phyloP scores from a whole-genome alignment of 1,139 yeast species.

The Taiozyma sp. region DNA sequence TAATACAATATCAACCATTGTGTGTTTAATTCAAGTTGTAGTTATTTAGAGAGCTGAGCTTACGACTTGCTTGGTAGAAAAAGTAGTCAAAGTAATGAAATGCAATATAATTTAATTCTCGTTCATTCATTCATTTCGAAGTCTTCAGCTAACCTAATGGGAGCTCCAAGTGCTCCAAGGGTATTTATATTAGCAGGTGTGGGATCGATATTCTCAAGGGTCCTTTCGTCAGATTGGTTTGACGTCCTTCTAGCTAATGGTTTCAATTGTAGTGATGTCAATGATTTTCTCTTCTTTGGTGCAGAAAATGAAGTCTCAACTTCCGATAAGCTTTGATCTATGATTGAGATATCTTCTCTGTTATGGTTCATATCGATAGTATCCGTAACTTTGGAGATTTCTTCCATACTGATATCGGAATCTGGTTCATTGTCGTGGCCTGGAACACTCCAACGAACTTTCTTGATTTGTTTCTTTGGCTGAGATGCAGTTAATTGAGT shows the following conservation, averaged over 20 bases:
- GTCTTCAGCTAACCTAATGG: not conserved
- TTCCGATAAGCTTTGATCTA: slow-evolving; percentile 17
- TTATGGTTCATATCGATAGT: slow-evolving; percentile 13
- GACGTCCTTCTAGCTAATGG: slow-evolving; percentile 3
- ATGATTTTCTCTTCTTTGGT: slow-evolving; percentile 18
- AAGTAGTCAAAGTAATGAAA: not conserved
- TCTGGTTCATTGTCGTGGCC: slow-evolving; percentile 10
- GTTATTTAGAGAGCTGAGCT: too few relatives aligned
- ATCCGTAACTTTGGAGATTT: slow-evolving; percentile 19
- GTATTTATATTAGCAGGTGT: not conserved
- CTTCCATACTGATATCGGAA: slow-evolving; percentile 31
- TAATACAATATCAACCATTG: not conserved
- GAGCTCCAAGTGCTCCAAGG: not conserved
- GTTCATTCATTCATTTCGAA: not conserved
- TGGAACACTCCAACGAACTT: slow-evolving; percentile 39
- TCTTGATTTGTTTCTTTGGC: slow-evolving; percentile 22
- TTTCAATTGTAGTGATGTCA: slow-evolving; percentile 20
- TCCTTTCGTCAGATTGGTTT: not conserved
- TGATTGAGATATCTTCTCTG: slow-evolving; percentile 2
- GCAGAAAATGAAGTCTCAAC: slow-evolving; percentile 12
- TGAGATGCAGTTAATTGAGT: not conserved
- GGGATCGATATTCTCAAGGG: not conserved
- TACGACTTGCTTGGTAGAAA: too few relatives aligned
- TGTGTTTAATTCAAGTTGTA: not conserved
- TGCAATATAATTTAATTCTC: not conserved